Base-by-base conservation (phyloP, 2,329 filamentous ascomycete species). In the Diaporthe citriasiana region DNA sequence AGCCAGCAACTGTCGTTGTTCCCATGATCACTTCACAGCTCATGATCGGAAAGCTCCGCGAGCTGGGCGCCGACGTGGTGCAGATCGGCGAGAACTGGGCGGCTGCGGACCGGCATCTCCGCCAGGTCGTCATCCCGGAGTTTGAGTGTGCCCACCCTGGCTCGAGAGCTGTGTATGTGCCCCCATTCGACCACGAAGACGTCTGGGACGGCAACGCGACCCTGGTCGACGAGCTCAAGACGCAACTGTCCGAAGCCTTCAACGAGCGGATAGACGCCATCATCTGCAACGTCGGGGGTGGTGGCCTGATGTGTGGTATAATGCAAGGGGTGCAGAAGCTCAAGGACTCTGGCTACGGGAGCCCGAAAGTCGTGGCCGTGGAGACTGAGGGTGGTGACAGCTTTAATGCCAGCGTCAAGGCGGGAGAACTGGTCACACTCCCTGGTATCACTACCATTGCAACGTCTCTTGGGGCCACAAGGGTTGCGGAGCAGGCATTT, bases 351-450 rank as follows among this genome's bases (percentile, higher is more conserved):
- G 57, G 59, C 8, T 59, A 25, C 38, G 71, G 57, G 9, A 42
- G 35, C 79, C 79, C 80, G 78, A 86, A 84, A 47, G 87, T 96
- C 19, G 80, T 96, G 35, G 93, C 93, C 1, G 86, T 95, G 50
- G 94, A 96, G 84, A 96, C 94, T 0, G 79, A 84, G 0, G 94
- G 94, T 19, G 93, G 93, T 0, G 90, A 94, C 70, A 91, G 90
- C 0, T 85, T 96, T 22, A 83, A 87, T 30, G 84, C 87, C 25
- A 88, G 90, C 30, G 81, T 95, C 10, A 81, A 85, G 42, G 86
- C 86, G 4, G 85, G 86, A 0, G 77, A 86, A 78, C 83, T 91
- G 57, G 84, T 93, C 59, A 93, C 91, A 0, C 84, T 97, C 19
- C 87, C 89, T 0, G 88, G 83, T 35, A 95, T 97, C 77, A 94